Evolutionary conservation across 176 grass and related monocot species (phyloP), one percentile per base, ranked within the genome.

Genomic region (Tillandsia fasciculata): DNA sequence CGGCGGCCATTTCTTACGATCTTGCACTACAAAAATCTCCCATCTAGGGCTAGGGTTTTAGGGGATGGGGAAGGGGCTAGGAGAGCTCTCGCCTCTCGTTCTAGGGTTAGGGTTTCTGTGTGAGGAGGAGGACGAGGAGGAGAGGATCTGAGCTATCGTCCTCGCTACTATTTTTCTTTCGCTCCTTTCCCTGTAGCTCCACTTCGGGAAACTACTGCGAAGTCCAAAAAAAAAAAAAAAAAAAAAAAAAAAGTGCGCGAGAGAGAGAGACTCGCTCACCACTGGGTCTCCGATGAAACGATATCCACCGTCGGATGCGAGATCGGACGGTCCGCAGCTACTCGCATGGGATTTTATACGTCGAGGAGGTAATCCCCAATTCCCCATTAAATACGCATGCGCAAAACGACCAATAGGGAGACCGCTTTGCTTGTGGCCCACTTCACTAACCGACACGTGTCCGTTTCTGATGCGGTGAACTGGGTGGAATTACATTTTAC

Each of bases 271-370:
- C 24, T 61, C 56, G 22, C 22, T 8, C 8, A 61, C 15, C 13
- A 2, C 17, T 20, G 8, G 1, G 15, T 15, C 22, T 20, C 56
- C 22, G n/a, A 61, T n/a, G 1, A 61, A 9, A 17, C 15, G 1
- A 61, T 23, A 15, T 14, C 12, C 15, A 61, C 56, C 56, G 22
- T 20, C 2, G 1, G 56, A 23, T 23, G 24, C 42, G 2, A 8
- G 65, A 67, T 67, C 33, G 65, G 65, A 67, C 65, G 65, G 65
- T 49, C 27, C 28, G 8, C 56, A 8, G 56, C 10, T 23, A 61
- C 56, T 61, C 18, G 24, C 24, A 24, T 24, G 24, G 24, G 24
- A 2, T 9, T 22, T 1, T 61, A 20, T 15, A 9, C 54, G 15
- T 17, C 56, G 56, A 8, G n/a, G 56, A n/a, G 7, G 17, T 5